phyloP scores from a whole-genome alignment of 805 yeast genomes.

The Trichomonascus vanleenenianus region DNA sequence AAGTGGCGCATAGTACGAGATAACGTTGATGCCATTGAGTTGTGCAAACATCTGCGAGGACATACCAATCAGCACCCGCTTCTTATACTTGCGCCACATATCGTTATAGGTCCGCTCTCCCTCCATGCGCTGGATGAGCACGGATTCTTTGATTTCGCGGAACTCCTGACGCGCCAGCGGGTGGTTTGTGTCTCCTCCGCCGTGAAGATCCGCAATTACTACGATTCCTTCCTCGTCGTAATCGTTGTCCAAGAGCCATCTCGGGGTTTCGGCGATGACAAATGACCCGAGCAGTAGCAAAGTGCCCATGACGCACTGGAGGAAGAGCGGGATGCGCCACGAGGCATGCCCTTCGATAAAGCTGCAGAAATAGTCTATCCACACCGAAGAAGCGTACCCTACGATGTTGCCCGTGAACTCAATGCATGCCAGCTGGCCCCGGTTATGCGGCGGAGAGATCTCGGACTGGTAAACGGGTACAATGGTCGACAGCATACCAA shows the following conservation, averaged over 20 bases:
- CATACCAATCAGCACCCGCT: conserved; percentile 80
- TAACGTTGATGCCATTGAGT: conserved; percentile 86
- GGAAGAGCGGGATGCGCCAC: conserved; percentile 73
- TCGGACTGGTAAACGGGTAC: conserved; percentile 87
- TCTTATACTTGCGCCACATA: conserved; percentile 68
- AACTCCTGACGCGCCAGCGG: conserved; percentile 65
- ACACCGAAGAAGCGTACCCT: conserved; percentile 76
- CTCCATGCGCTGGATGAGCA: conserved; percentile 66
- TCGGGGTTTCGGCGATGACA: conserved; percentile 77
- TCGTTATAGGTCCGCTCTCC: conserved; percentile 70
- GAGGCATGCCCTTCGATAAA: conserved; percentile 51
- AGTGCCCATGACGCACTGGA: conserved; percentile 69
- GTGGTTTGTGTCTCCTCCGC: conserved; percentile 67
- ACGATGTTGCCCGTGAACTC: conserved; percentile 81
- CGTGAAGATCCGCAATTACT: conserved; percentile 75
- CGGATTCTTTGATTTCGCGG: conserved; percentile 73
- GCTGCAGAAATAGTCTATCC: conserved; percentile 78
- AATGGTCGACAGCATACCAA: conserved; percentile 74
- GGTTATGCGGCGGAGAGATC: conserved; percentile 76
- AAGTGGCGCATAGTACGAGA: conserved; percentile 87
- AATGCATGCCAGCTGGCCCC: conserved; percentile 79
- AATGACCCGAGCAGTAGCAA: conserved; percentile 66
- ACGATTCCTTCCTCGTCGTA: conserved; percentile 71
- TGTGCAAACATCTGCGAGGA: conserved; percentile 90
- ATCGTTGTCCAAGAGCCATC: conserved; percentile 83